These are phyloP conservation scores for Russula sp. DNA, from an alignment of 768 basidiomycete genomes.

Conservation along the genomic window DNA sequence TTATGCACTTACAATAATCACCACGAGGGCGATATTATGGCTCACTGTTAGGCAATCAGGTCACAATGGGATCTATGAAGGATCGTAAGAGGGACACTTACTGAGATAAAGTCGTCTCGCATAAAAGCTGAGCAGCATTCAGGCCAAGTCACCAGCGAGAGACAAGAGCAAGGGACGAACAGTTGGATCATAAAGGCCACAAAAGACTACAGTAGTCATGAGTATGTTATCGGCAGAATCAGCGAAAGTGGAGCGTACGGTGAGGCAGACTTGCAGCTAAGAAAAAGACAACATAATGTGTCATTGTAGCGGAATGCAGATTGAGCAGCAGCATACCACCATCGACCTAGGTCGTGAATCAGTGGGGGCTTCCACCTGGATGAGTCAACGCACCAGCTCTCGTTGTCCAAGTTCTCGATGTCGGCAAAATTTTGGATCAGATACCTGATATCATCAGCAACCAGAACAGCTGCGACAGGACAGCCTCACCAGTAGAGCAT, in stretches of 20 bases:
- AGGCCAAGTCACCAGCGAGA: neutral
- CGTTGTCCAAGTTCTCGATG: constrained; percentile 29
- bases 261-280: neutral
- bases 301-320: constrained; percentile 21
- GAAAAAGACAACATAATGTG: no score
- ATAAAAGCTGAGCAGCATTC: neutral
- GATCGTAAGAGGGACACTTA: neutral
- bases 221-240: neutral
- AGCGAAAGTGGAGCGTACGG: neutral
- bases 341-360: constrained; percentile 13
- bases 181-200: neutral
- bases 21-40: neutral
- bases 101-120: constrained; percentile 5
- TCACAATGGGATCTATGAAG: neutral
- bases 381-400: constrained; percentile 34
- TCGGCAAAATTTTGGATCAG: constrained; percentile 40
- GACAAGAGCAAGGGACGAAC: neutral
- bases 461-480: neutral
- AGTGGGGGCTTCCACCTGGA: neutral
- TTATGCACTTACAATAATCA: neutral
- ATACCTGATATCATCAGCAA: constrained; percentile 31
- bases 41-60: neutral
- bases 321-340: constrained; percentile 18
- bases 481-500: constrained; percentile 39
- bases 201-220: neutral